Evolutionary conservation across 73 alveolate species (phyloP).

Genomic region (Tetrahymena thermophila): DNA sequence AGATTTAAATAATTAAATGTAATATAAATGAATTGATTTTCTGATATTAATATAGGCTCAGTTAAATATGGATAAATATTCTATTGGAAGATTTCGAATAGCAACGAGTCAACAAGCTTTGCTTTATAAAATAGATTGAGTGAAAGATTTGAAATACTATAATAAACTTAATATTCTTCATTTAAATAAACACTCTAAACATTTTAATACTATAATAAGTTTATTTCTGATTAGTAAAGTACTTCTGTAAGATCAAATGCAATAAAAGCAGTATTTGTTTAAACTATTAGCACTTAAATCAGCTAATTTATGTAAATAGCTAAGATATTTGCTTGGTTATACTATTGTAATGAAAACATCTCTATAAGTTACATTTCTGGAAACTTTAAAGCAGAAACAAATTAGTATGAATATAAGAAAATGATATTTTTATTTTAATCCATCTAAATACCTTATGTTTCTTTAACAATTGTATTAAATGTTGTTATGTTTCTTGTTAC

Average conservation of each 20-base stretch:
- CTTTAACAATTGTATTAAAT: background rate
- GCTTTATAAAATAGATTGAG: background rate
- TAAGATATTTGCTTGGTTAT: no score
- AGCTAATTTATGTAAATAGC: no score
- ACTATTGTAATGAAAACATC: background rate
- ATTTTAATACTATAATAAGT: no score
- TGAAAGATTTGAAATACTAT: no score
- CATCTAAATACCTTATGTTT: background rate
- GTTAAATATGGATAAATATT: background rate
- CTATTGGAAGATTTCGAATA: background rate
- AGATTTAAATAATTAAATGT: background rate
- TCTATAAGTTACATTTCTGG: background rate
- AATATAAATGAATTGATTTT: background rate
- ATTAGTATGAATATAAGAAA: background rate
- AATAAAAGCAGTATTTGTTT: background rate
- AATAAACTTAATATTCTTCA: background rate
- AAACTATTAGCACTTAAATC: no score
- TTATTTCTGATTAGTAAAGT: background rate
- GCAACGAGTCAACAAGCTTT: background rate
- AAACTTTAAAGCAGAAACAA: background rate
- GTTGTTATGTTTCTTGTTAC: background rate
- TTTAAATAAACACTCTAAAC: no score
- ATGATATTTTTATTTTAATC: background rate
- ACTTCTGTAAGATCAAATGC: no score
- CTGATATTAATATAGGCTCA: background rate